Base-by-base conservation (phyloP, 2,329 filamentous ascomycete species). In the Cercospora sp. region DNA sequence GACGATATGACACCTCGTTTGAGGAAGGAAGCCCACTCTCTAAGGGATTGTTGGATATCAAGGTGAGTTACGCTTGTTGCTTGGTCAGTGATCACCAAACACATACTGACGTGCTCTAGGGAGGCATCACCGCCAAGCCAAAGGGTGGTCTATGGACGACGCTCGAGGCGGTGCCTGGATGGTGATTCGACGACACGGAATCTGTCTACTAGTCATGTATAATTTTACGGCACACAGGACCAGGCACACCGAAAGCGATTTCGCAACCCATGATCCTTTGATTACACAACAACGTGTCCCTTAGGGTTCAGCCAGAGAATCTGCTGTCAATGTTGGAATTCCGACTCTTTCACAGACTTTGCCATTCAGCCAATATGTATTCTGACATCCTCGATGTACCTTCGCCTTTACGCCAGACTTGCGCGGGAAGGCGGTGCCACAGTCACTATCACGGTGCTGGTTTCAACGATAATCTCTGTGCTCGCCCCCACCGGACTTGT, bases 41-140 rank as follows among this genome's bases (percentile, higher is more conserved):
- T 8, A 83, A 82, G 30, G 80, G 80, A 57, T 88, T 90, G 72
- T 77, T 94, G 58, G 79, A 86, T 58, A 88, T 96, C 69, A 89
- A 88, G 78, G 62, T 64, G 48, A 20, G 62, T 42, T 23, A 8
- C 23, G n/a, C 13, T 36, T 26, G 6, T 23, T 4, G 33, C 9
- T 30, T n/a, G 5, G 20, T 63, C n/a, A 8, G 16, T 4, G 18
- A 26, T 51, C 20, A 23, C 5, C 10, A 10, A 51, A 51, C 10
- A 51, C 45, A 23, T 51, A 13, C 5, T 51, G 10, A 51, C 18
- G 3, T 23, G 20, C 18, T 23, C 20, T 8, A 64, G 62, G 86
- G 88, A 0, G 88, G 88, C 2, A 85, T 95, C 59, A 96, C 93
- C 20, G 84, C 88, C 6, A 87, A 88, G 76, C 93, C 93, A 0